These are phyloP conservation scores for Penicillium lagena DNA, from an alignment of 495 filamentous ascomycete genomes.

Conservation along the genomic window DNA sequence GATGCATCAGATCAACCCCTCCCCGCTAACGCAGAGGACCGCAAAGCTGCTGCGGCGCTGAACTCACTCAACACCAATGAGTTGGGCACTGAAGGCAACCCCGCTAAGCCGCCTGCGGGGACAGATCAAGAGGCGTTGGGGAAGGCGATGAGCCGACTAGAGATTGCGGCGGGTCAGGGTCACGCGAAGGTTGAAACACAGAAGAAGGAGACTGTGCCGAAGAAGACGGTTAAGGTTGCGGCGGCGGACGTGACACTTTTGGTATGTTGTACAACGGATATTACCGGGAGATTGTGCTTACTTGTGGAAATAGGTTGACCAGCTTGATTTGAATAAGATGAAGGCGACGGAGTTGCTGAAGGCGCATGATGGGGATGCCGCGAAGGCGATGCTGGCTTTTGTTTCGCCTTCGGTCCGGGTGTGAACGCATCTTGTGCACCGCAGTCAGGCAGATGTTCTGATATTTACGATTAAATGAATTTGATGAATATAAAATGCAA, in stretches of 20 bases:
- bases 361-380: constrained; percentile 70
- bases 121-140: constrained; percentile 76
- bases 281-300: background rate
- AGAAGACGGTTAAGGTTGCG: constrained; percentile 58
- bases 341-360: constrained; percentile 83
- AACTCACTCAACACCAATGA: constrained; percentile 68
- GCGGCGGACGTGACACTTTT: constrained; percentile 59
- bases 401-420: constrained; percentile 33
- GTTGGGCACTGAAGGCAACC: constrained; percentile 30
- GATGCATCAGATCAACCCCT: constrained; percentile 51
- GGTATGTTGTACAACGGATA: constrained; percentile 34
- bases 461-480: background rate
- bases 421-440: constrained; percentile 1
- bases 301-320: constrained; percentile 52
- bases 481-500: background rate
- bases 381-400: constrained; percentile 62
- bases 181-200: constrained; percentile 15
- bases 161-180: constrained; percentile 35
- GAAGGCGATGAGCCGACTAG: constrained; percentile 72
- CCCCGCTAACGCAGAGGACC: constrained; percentile 73
- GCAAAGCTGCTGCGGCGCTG: constrained; percentile 84
- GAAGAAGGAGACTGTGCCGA: constrained; percentile 39
- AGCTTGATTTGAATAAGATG: constrained; percentile 69
- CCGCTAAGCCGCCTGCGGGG: constrained; percentile 38
- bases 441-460: no score